phyloP scores from a whole-genome alignment of 306 rosid species.

The Cucumis hystrix region DNA sequence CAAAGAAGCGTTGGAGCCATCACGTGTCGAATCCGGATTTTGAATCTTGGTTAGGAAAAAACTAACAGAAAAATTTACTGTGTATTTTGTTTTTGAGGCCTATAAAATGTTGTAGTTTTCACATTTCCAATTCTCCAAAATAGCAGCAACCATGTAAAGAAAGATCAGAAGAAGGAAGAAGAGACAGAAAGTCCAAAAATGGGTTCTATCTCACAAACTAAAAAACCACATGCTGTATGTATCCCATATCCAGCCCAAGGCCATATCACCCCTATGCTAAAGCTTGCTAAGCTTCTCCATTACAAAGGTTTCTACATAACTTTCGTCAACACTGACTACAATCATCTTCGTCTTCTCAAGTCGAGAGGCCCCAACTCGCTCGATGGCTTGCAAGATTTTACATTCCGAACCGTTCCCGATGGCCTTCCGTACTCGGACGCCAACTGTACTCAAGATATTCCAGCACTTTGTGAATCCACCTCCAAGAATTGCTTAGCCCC shows the following conservation, averaged over 20 bases:
- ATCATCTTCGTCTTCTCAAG: background rate
- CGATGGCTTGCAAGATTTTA: background rate
- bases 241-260: background rate
- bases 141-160: no score
- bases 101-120: no score
- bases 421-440: constrained; percentile 37
- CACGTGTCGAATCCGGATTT: no score
- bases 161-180: no score
- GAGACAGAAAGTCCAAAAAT: background rate
- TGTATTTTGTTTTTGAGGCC: no score
- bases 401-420: constrained; percentile 13
- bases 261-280: background rate
- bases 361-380: background rate
- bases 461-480: constrained; percentile 24
- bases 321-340: background rate
- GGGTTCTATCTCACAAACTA: background rate
- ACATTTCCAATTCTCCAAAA: no score
- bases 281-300: background rate
- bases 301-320: background rate
- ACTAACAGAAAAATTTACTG: no score
- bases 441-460: constrained; percentile 33
- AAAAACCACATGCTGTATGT: background rate
- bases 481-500: constrained; percentile 18
- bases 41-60: no score
- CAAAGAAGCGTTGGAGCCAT: no score